Base-by-base conservation (phyloP, 2,329 filamentous ascomycete genomes). In the Chlorencoelia australis region DNA sequence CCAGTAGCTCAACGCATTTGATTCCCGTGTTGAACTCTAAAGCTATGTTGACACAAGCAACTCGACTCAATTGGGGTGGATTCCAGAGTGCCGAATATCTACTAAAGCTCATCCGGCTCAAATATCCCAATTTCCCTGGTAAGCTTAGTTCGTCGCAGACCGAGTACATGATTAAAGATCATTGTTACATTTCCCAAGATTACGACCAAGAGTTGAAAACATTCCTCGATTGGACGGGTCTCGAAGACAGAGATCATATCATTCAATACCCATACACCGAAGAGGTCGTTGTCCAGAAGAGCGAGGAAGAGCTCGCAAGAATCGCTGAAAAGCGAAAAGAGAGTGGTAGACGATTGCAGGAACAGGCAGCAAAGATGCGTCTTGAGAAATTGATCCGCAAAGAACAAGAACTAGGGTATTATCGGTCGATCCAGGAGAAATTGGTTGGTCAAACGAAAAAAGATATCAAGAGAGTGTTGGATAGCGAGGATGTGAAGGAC, bases 321-420 rank as follows among this genome's bases (percentile, higher is more conserved):
- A 85, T 93, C 45, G 87, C 89, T 8, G 91, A 98, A 65, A 82
- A 89, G 57, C 86, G 94, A 55, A 94, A 93, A 58, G 91, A 98
- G 61, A 91, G 86, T 49, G 91, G 91, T 0, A 72, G 91, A 45
- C 72, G 93, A 30, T 58, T 98, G 17, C 91, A 98, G 59, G 87
- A 95, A 52, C 91, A 98, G 60, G 91, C 91, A 0, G 89, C 89
- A 7, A 96, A 94, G 61, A 94, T 95, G 86, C 80, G 91, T 6
- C 66, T 98, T 1, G 91, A 98, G 47, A 94, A 94, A 52, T 68
- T 98, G 30, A 85, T 96, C 57, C 83, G 84, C 54, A 98, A 98
- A 60, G 91, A 98, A 61, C 79, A 94, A 55, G 88, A 96, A 56
- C 65, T 96, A 2, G 88, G 94, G 49, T 95, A 94, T 60, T 95